A percentile compares a stretch with the other conserved stretches of the same genome.
These are phyloP conservation scores for Sechiopsis laciniata DNA, from an alignment of 306 rosid genomes.

Conservation along the genomic window DNA sequence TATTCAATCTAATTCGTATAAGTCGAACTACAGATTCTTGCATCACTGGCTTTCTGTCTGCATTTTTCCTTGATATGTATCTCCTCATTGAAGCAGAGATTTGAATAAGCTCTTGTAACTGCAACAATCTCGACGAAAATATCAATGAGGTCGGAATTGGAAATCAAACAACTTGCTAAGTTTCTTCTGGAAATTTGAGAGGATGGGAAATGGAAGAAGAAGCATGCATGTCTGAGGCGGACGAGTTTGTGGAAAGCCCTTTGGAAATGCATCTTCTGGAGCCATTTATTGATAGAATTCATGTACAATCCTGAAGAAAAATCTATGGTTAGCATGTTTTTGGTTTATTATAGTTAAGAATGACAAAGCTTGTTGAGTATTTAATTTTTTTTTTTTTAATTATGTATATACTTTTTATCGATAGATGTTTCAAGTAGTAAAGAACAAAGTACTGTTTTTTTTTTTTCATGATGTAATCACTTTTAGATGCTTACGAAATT, in stretches of 20 bases:
- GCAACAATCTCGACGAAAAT: neutral
- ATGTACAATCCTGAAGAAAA: neutral
- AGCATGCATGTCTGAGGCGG: neutral
- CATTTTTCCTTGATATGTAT: neutral
- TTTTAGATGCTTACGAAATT: too few relatives aligned
- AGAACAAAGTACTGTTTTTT: neutral
- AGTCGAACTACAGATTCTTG: neutral
- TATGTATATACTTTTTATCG: neutral
- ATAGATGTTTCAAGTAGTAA: neutral
- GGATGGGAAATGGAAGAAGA: neutral
- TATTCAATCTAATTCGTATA: neutral
- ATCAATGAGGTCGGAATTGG: neutral
- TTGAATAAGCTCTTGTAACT: neutral
- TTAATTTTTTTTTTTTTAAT: neutral
- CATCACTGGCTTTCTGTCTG: neutral
- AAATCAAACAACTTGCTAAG: neutral
- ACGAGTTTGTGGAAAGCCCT: constrained; percentile 5
- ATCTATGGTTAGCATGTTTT: neutral
- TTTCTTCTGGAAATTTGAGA: constrained; percentile 2
- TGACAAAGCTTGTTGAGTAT: neutral
- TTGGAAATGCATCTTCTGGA: neutral
- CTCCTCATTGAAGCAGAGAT: constrained; percentile 3
- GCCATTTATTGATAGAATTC: neutral
- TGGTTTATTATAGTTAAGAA: neutral
- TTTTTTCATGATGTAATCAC: too few relatives aligned